Evolutionary conservation across 1,284 basidiomycete genomes (phyloP).

Genomic region (Ceratobasidium sp.): DNA sequence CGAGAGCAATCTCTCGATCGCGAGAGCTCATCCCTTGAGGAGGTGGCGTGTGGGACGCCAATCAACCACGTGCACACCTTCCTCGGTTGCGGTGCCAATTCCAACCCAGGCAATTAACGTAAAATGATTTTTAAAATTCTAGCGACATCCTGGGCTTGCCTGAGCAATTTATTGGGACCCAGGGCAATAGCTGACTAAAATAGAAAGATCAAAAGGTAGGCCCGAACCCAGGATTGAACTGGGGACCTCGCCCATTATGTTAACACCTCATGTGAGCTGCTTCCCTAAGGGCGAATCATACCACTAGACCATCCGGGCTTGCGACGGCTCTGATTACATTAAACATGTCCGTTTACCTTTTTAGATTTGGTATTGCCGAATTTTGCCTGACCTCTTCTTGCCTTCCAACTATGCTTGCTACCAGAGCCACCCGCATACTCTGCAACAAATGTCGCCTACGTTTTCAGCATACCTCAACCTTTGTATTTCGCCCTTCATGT

Average conservation of each 20-base stretch:
- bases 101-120: too few relatives aligned
- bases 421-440: not conserved
- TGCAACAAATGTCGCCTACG: slow-evolving; percentile 8
- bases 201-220: not conserved
- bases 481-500: not conserved
- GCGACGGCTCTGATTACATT: not conserved
- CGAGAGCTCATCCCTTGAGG: slow-evolving; percentile 28
- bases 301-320: not conserved
- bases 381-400: too few relatives aligned
- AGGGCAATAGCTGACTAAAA: not conserved
- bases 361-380: not conserved
- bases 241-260: slow-evolving; percentile 9
- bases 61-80: not conserved
- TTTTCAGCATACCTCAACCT: slow-evolving; percentile 11
- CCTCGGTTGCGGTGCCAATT: too few relatives aligned
- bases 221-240: slow-evolving; percentile 10
- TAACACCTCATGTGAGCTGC: not conserved
- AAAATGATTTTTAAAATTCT: too few relatives aligned
- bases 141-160: too few relatives aligned
- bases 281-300: slow-evolving; percentile 15
- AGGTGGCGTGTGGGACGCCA: slow-evolving; percentile 33
- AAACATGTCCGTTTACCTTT: not conserved
- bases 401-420: not conserved
- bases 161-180: not conserved
- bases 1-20: slow-evolving; percentile 34